A percentile compares a stretch with the other conserved stretches of the same genome.
Conservation (phyloP, 2,329 filamentous ascomycete species). For the Talaromyces sp. region DNA sequence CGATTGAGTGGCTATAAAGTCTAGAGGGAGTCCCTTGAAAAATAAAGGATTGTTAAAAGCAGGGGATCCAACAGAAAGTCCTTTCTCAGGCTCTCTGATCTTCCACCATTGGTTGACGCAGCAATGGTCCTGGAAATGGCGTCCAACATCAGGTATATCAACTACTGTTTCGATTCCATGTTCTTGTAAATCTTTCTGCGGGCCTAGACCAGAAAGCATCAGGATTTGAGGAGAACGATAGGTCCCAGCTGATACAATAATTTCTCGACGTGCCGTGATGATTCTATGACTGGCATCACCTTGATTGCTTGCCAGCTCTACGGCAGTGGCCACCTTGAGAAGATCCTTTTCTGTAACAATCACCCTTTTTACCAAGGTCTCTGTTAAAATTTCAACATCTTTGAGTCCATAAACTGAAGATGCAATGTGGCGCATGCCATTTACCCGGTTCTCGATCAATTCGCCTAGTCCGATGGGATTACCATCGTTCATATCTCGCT, state of each 20-base stretch:
- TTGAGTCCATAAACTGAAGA: constrained; percentile 16
- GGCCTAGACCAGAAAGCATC: constrained; percentile 33
- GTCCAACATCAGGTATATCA: constrained; percentile 26
- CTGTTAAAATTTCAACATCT: constrained; percentile 7
- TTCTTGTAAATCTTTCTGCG: constrained; percentile 27
- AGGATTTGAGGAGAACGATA: constrained; percentile 43
- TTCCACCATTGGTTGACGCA: constrained; percentile 12
- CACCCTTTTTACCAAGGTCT: constrained; percentile 14
- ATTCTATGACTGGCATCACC: constrained; percentile 4
- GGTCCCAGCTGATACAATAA: constrained; percentile 45
- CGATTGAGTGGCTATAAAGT: constrained; percentile 9
- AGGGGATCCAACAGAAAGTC: constrained; percentile 3
- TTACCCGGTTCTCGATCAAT: constrained; percentile 14
- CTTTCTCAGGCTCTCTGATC: constrained; percentile 8
- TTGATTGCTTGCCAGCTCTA: not conserved
- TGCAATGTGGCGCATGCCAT: constrained; percentile 16
- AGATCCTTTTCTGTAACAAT: not conserved
- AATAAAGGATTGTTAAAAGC: not conserved
- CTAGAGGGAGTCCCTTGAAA: constrained; percentile 5
- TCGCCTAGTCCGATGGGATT: constrained; percentile 17
- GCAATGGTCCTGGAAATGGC: constrained; percentile 46
- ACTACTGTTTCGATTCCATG: constrained; percentile 25
- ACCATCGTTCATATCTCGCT: constrained; percentile 16
- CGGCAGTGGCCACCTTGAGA: constrained; percentile 6
- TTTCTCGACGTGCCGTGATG: constrained; percentile 36